Evolutionary conservation across 257 asterid genomes (phyloP), one percentile per base, ranked within the genome.

Genomic region (Petunia axillaris): DNA sequence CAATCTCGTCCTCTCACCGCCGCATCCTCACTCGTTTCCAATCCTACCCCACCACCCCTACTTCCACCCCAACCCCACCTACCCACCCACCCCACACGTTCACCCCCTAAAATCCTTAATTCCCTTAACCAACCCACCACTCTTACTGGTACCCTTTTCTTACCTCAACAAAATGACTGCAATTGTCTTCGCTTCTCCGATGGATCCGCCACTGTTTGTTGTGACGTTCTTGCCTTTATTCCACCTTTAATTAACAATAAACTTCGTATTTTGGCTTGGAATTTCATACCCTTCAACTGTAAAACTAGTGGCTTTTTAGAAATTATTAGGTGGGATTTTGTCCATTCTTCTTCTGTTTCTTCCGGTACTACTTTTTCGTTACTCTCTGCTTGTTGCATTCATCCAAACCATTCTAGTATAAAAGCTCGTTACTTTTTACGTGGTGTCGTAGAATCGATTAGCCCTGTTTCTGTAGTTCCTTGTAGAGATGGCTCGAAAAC

Each of bases 161-260:
- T 95, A 25, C 97, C 87, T 57, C 81, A 52, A 43, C 37, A 38
- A 10, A 8, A 48, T 14, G 36, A 25, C 57, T 90, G 97, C 64
- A 79, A 76, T 77, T 91, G 97, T 88, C 90, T 92, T 75, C 93
- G 77, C 82, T 92, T 95, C 62, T 84, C 89, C 35, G 97, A 95
- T 79, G 87, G 77, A 60, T 84, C 91, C 7, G 87, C 87, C 41
- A 76, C 87, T 52, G 5, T 93, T 64, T 93, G 98, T 86, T 93
- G 97, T 64, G 98, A 93, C 78, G 79, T 92, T 84, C 83, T 92
- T 81, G 86, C 85, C 75, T 91, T 93, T 55, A 85, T 84, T 84
- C 85, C 87, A 11, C 82, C 74, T 82, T 76, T 89, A 81, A 80
- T 95, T 4, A 95, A 86, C 57, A 76, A 60, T 50, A 86, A 78